phyloP scores from a whole-genome alignment of 2,329 filamentous ascomycete genomes.

The Pseudocercospora musae region DNA sequence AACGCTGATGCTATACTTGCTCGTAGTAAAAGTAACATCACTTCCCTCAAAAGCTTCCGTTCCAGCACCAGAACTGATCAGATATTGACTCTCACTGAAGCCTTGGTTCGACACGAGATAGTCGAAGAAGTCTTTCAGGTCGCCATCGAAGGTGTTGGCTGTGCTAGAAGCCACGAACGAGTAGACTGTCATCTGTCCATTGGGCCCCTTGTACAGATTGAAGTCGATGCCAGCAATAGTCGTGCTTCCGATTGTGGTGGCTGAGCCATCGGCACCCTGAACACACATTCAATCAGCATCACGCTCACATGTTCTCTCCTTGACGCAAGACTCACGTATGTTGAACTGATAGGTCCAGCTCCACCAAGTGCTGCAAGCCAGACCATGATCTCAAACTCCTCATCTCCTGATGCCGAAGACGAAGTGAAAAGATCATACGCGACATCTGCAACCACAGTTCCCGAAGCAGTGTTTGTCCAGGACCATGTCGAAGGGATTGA shows the following conservation, averaged over 20 bases:
- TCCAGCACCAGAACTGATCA: constrained; percentile 42
- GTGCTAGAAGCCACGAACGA: constrained; percentile 53
- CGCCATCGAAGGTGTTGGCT: constrained; percentile 54
- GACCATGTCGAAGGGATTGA: constrained; percentile 46
- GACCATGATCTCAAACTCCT: constrained; percentile 65
- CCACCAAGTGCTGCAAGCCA: constrained; percentile 59
- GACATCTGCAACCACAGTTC: constrained; percentile 53
- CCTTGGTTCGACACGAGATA: constrained; percentile 53
- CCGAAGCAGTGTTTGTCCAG: constrained; percentile 50
- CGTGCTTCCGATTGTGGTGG: constrained; percentile 49
- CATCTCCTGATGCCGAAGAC: constrained; percentile 43
- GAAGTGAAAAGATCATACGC: constrained; percentile 58
- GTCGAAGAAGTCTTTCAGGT: constrained; percentile 56
- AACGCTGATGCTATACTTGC: constrained; percentile 16
- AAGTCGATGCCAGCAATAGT: constrained; percentile 55
- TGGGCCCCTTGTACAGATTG: constrained; percentile 60
- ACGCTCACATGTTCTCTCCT: too few species aligned
- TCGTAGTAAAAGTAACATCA: constrained; percentile 22
- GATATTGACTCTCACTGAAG: constrained; percentile 48
- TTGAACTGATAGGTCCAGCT: constrained; percentile 58
- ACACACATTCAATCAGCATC: neutral
- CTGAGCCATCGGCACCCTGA: constrained; percentile 34
- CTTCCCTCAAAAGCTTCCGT: constrained; percentile 25
- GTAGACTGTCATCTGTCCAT: constrained; percentile 59
- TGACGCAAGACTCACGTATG: constrained; percentile 10